Evolutionary conservation across 2,329 filamentous ascomycete genomes (phyloP), one percentile per base, ranked within the genome.

Genomic region (Xylariaceae sp.): DNA sequence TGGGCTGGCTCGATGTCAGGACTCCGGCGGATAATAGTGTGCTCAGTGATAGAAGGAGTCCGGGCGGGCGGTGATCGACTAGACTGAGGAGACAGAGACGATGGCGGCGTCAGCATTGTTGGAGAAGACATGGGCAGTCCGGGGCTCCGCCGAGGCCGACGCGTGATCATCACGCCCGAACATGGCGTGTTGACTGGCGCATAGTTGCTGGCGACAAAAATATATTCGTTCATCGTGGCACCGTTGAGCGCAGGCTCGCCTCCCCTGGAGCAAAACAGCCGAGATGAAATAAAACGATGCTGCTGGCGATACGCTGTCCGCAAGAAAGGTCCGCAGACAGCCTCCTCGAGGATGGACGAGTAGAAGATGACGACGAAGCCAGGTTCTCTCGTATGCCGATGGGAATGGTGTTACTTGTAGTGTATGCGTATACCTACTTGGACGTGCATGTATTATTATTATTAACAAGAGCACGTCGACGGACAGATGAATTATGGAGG

Each of bases 191-290:
- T 59, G 56, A 56, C 54, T 34, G 63, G 61, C 48, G 56, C 58
- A 60, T 68, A 61, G 44, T 60, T 62, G 44, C 64, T 63, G 17
- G 65, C 57, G 17, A 63, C 55, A 55, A 69, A 69, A n/a, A 64
- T 64, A 55, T 65, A 69, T 45, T 69, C 67, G 58, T 61, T 65
- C 67, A 70, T 70, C 34, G 51, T 56, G 58, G 35, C 18, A 34
- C 6, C 8, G 37, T 49, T 15, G 49, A 35, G 37, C 37, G 49
- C 55, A 56, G 58, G 61, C 61, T 62, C 63, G 55, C 51, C 57
- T 57, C 55, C 57, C 57, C 41, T 52, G 51, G 37, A 53, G 51
- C 44, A 44, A 37, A 51, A 57, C 35, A 17, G 51, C 2, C 48
- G 56, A 51, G 30, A 7, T 51, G 44, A 30, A 18, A n/a, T n/a